These are phyloP conservation scores for Nitzschia sp. DNA, from an alignment of 108 stramenopile genomes.

Conservation along the genomic window DNA sequence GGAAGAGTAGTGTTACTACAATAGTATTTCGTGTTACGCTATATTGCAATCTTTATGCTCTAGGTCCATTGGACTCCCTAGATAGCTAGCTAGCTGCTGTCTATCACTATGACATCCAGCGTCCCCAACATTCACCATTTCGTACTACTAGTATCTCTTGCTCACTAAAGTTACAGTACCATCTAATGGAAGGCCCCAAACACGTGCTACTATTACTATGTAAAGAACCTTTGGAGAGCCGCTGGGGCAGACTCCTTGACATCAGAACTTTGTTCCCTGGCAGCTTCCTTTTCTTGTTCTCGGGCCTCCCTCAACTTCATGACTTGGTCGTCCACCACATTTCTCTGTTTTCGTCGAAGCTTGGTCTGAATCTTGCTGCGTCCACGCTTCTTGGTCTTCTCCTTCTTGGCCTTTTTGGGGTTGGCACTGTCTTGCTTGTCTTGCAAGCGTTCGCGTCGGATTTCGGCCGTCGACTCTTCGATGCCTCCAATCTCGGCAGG, in stretches of 20 bases:
- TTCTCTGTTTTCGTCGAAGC: constrained; percentile 87
- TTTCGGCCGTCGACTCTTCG: constrained; percentile 68
- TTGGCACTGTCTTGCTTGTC: constrained; percentile 62
- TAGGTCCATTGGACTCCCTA: too few relatives aligned
- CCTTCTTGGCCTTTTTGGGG: constrained; percentile 57
- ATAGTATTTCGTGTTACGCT: too few relatives aligned
- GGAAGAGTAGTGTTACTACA: not conserved
- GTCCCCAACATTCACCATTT: not conserved
- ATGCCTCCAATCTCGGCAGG: constrained; percentile 86
- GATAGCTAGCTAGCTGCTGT: too few relatives aligned
- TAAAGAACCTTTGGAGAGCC: not conserved
- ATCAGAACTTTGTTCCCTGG: not conserved
- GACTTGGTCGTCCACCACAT: constrained; percentile 85
- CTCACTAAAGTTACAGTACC: not conserved
- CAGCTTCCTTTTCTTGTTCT: constrained; percentile 61
- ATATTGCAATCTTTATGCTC: too few relatives aligned
- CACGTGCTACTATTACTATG: not conserved
- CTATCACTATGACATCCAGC: not conserved
- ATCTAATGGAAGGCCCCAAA: not conserved
- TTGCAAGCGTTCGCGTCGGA: constrained; percentile 54
- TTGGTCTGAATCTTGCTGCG: constrained; percentile 95
- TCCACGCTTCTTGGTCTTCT: constrained; percentile 93
- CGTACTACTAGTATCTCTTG: not conserved
- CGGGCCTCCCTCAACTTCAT: constrained; percentile 68
- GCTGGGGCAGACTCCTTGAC: not conserved